These are phyloP conservation scores for Meyerozyma athensensis DNA, from an alignment of 1,139 yeast species.

Conservation along the genomic window DNA sequence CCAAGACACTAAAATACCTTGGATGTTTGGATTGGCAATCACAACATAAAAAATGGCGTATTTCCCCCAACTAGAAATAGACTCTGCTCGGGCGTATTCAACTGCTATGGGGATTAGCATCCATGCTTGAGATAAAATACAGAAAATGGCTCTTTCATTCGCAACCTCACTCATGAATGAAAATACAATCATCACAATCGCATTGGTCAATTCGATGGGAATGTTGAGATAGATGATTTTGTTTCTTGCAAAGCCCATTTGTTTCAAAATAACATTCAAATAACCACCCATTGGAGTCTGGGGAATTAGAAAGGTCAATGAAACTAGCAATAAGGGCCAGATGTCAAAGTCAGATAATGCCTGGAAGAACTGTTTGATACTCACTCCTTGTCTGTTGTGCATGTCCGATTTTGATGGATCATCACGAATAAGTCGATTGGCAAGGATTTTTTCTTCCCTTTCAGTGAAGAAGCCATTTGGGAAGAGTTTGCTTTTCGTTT, in stretches of 20 bases:
- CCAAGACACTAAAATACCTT: slow-evolving; percentile 5
- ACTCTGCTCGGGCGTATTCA: not conserved
- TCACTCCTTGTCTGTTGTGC: slow-evolving; percentile 13
- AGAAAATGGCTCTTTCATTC: slow-evolving; percentile 26
- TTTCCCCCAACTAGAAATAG: slow-evolving; percentile 1
- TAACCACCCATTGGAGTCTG: slow-evolving; percentile 26
- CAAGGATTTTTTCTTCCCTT: slow-evolving; percentile 14
- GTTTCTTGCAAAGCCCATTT: slow-evolving; percentile 53
- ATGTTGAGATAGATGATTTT: slow-evolving; percentile 50
- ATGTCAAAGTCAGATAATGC: slow-evolving; percentile 13
- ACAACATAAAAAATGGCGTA: slow-evolving; percentile 1
- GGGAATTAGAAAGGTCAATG: slow-evolving; percentile 4
- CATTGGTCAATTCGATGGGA: slow-evolving; percentile 39
- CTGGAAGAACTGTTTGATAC: slow-evolving; percentile 8
- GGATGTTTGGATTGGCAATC: not conserved
- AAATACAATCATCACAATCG: slow-evolving; percentile 31
- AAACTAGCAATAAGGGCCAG: slow-evolving; percentile 12
- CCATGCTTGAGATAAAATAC: slow-evolving; percentile 17
- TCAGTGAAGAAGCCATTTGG: slow-evolving; percentile 16
- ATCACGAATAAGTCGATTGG: slow-evolving; percentile 14
- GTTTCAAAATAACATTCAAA: slow-evolving; percentile 46
- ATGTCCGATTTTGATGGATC: slow-evolving; percentile 16
- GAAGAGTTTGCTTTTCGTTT: slow-evolving; percentile 10
- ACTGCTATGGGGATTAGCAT: slow-evolving; percentile 9
- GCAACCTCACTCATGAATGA: slow-evolving; percentile 39